Base-by-base conservation (phyloP, 2,329 filamentous ascomycete species). In the Onygena corvina region DNA sequence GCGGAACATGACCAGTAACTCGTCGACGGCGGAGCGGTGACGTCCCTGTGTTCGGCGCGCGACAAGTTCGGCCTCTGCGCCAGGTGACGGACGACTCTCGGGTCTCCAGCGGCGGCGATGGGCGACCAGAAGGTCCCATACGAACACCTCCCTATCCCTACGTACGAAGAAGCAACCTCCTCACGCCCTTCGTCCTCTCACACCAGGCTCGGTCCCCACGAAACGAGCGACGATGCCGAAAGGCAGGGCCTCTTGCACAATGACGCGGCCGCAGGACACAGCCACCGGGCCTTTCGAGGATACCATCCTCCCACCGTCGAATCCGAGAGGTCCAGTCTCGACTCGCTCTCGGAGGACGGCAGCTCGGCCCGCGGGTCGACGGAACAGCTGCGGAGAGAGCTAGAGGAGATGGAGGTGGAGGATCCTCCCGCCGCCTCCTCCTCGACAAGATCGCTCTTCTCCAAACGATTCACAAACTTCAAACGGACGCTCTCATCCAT, bases 361-460 rank as follows among this genome's bases (percentile, higher is more conserved):
- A 33, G 42, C 7, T 74, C 69, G 64, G 64, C 71, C 65, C 58
- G 69, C 64, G 58, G 70, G 71, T 67, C 84, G 56, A 71, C 72
- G 46, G 79, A 77, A 27, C 79, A 81, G 54, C 75, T 92, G 58
- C 80, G 86, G 54, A 77, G 83, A 56, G 86, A 92, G 67, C 83
- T 96, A 71, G 80, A 93, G 61, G 84, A 95, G 75, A 81, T 94
- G 76, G 87, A 93, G 57, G 79, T 93, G 35, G 77, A 87, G 59
- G 87, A 93, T 57, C 79, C 80, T 14, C 64, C 61, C 49, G 56
- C 62, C 14, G 57, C 58, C 33, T 58, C 56, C 12, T 58, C 49
- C 30, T 58, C 52, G 25, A 53, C 57, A 29, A 65, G 65, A 52
- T 65, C 69, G 23, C 64, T 66, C 40, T 60, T 76, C 57, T 76